Evolutionary conservation across 495 filamentous ascomycete genomes (phyloP).

Genomic region (Penicillium coprophilum): DNA sequence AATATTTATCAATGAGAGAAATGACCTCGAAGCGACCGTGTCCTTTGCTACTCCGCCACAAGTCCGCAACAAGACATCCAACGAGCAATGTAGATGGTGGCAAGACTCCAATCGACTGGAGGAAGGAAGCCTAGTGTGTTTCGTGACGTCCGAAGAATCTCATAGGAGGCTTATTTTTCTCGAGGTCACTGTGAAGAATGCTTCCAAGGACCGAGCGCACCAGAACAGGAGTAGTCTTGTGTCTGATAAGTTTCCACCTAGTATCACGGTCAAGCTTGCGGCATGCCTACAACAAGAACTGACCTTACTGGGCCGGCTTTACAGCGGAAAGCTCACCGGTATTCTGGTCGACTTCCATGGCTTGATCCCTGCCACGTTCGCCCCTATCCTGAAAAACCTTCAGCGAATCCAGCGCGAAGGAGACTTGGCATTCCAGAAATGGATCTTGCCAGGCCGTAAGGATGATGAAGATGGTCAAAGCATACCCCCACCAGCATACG

Average conservation of each 20-base stretch:
- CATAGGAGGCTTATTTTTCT: constrained; percentile 9
- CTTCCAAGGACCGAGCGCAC: constrained; percentile 6
- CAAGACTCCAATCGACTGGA: constrained; percentile 17
- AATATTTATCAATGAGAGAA: constrained; percentile 17
- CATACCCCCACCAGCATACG: constrained; percentile 12
- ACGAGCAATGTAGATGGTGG: constrained; percentile 17
- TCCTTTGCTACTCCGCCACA: constrained; percentile 12
- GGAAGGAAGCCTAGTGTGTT: constrained; percentile 17
- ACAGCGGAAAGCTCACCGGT: constrained; percentile 6
- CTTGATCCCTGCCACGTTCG: constrained; percentile 16
- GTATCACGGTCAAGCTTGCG: constrained; percentile 19
- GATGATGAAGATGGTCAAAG: neutral
- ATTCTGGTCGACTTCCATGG: constrained; percentile 14
- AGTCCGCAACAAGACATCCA: constrained; percentile 8
- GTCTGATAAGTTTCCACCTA: constrained; percentile 9
- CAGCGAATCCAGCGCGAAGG: constrained; percentile 9
- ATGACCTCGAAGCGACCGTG: constrained; percentile 16
- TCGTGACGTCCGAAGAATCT: constrained; percentile 11
- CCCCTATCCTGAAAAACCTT: constrained; percentile 15
- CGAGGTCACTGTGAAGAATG: constrained; percentile 15
- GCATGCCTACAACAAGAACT: constrained; percentile 8
- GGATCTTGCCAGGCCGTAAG: constrained; percentile 8
- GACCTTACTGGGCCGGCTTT: constrained; percentile 4
- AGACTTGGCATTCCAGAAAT: constrained; percentile 7
- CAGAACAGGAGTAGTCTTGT: constrained; percentile 13